Evolutionary conservation across 2,329 filamentous ascomycete genomes (phyloP), one percentile per base, ranked within the genome.

Genomic region (Colletotrichum camelliae): DNA sequence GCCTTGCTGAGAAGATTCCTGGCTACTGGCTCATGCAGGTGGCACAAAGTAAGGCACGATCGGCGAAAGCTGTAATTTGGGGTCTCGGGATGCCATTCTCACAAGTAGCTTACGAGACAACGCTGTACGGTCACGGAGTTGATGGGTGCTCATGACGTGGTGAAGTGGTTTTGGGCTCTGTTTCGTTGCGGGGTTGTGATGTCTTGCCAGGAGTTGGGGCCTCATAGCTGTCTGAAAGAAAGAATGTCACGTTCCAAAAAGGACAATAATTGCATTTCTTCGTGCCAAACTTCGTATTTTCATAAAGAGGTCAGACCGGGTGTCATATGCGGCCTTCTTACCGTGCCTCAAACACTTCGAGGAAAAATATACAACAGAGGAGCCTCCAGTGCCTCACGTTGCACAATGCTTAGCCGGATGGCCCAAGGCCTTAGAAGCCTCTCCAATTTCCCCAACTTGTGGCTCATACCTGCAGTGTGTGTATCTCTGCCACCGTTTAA

Each of bases 1-100:
- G 83, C 85, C 88, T 60, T 88, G 87, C 76, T 90, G 81, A 82
- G 61, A 60, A 66, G 29, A 33, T 21, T 33, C 16, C 10, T 33
- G 37, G 27, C 15, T 7, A 33, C 7, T 62, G 16, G 31, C 58
- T 35, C 10, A 9, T 33, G n/a, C 18, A 9, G 31, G 12, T 13
- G 31, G 18, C 31, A 31, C 31, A n/a, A 31, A 35, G 16, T n/a
- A 62, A 33, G 39, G 29, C 15, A 33, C 13, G 27, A 35, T 16
- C 60, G 7, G 33, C 7, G 21, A 27, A 27, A n/a, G 33, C 12
- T 10, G 35, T 39, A 21, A 31, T 29, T 48, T 13, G 9, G 52
- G 27, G 52, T 15, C 29, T 27, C 8, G 6, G 9, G 57, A 43
- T 39, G 13, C 37, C 13, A 48, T 2, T n/a, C 18, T 48, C 10